These are phyloP conservation scores for Codiaeum variegatum DNA, from an alignment of 441 rosid genomes.

Conservation along the genomic window DNA sequence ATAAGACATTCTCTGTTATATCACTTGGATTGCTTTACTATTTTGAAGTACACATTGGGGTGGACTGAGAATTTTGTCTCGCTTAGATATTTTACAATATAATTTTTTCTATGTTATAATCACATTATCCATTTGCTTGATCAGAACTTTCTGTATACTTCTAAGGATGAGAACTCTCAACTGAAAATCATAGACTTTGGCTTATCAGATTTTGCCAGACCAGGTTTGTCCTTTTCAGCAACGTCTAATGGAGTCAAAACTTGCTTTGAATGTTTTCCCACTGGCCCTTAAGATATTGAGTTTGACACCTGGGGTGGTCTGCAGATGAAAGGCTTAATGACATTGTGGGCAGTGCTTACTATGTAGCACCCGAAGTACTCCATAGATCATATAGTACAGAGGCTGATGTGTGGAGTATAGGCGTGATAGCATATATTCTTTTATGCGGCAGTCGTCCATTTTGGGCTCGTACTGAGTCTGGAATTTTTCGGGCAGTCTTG, in stretches of 20 bases:
- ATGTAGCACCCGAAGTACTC: slow-evolving; percentile 97
- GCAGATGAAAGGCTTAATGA: slow-evolving; percentile 93
- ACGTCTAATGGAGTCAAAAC: neutral
- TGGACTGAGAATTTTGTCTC: neutral
- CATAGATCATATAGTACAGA: slow-evolving; percentile 86
- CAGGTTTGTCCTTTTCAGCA: slow-evolving; percentile 52
- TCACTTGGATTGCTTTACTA: neutral
- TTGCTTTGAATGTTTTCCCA: neutral
- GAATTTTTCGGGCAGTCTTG: slow-evolving; percentile 85
- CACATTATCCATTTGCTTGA: slow-evolving; percentile 30
- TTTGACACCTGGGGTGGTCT: slow-evolving; percentile 19
- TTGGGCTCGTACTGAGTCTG: slow-evolving; percentile 97
- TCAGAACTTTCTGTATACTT: slow-evolving; percentile 85
- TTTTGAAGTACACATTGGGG: neutral
- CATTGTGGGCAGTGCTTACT: slow-evolving; percentile 96
- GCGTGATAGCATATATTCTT: slow-evolving; percentile 89
- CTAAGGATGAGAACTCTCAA: slow-evolving; percentile 76
- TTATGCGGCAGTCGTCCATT: slow-evolving; percentile 95
- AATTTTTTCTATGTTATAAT: neutral
- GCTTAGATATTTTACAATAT: neutral
- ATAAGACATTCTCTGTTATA: neutral
- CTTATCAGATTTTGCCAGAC: slow-evolving; percentile 86
- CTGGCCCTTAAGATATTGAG: slow-evolving; percentile 15
- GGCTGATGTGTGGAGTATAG: slow-evolving; percentile 98
- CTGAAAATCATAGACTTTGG: slow-evolving; percentile 92